phyloP scores from a whole-genome alignment of 73 alveolate species.

The Paramecium bursaria region DNA sequence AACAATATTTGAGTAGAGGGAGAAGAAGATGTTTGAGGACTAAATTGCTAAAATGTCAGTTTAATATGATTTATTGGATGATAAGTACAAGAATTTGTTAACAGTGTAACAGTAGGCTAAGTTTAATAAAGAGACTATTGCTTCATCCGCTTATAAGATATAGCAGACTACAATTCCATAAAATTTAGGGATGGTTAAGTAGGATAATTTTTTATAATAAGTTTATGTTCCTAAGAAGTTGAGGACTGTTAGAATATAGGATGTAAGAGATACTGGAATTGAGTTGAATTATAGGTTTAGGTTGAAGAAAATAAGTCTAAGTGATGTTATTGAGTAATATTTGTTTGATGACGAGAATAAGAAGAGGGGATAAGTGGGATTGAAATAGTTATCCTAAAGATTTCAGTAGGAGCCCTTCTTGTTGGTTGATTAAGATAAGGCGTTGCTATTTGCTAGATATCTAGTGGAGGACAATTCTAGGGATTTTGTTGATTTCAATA shows the following conservation, averaged over 20 bases:
- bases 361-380: background rate
- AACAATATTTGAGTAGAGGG: conserved; percentile 7
- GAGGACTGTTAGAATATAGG: conserved; percentile 32
- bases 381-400: conserved; percentile 9
- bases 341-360: conserved; percentile 53
- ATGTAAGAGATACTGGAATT: background rate
- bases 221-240: conserved; percentile 43
- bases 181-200: background rate
- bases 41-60: conserved; percentile 31
- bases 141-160: background rate
- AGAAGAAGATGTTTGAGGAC: conserved; percentile 36
- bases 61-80: conserved; percentile 45
- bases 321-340: conserved; percentile 47
- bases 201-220: background rate
- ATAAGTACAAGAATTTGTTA: conserved; percentile 43
- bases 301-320: conserved; percentile 15
- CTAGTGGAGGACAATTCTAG: conserved; percentile 28
- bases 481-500: conserved; percentile 51
- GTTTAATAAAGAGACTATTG: conserved; percentile 38
- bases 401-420: conserved; percentile 40
- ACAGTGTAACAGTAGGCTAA: conserved; percentile 20
- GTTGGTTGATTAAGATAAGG: conserved; percentile 51
- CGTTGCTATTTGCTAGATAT: conserved; percentile 36
- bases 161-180: background rate
- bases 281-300: conserved; percentile 52